Base-by-base conservation (phyloP, 768 basidiomycete genomes). In the Pleurotus giganteus region DNA sequence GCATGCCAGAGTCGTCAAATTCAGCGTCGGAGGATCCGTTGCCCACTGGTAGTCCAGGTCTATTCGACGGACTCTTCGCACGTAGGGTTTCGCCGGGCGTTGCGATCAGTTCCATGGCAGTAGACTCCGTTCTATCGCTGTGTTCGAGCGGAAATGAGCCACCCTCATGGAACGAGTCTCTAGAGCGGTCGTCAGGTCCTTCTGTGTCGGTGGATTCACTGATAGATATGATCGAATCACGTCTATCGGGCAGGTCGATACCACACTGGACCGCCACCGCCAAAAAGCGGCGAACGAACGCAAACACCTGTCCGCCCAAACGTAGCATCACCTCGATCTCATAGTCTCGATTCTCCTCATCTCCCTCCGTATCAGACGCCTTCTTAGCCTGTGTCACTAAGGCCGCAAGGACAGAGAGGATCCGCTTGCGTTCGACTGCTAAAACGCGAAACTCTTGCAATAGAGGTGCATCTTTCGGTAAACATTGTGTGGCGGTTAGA, bases 331-430 rank as follows among this genome's bases (percentile, higher is more conserved):
- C 76, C 50, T 86, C 81, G 12, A 88, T 81, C 63, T 91, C 88
- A 21, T 72, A 59, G 31, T 80, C 79, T 56, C 73, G 74, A 26
- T 65, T 69, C 21, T 78, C 74, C 29, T 77, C 79, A 19, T 78
- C 74, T 0, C 74, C 59, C 13, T 65, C 69, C 12, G 74, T 79
- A 23, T 83, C 82, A 1, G 80, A 86, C 1, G 84, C 85, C 56
- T 76, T 82, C 66, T 83, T 86, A 8, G 92, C 83, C 63, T 91
- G 89, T 1, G 86, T 78, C 11, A 98, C 95, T 32, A 99, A 78
- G 7, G 81, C 79, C 2, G 91, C 89, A 23, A 99, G 79, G 47
- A 88, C 82, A 2, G 86, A 82, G 24, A 98, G 73, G 51, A 99
- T 86, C 32, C 83, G 79, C 65, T 91, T 90, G 39, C 96, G 85